Evolutionary conservation across 306 rosid species (phyloP).

Genomic region (Ceratonia siliqua): DNA sequence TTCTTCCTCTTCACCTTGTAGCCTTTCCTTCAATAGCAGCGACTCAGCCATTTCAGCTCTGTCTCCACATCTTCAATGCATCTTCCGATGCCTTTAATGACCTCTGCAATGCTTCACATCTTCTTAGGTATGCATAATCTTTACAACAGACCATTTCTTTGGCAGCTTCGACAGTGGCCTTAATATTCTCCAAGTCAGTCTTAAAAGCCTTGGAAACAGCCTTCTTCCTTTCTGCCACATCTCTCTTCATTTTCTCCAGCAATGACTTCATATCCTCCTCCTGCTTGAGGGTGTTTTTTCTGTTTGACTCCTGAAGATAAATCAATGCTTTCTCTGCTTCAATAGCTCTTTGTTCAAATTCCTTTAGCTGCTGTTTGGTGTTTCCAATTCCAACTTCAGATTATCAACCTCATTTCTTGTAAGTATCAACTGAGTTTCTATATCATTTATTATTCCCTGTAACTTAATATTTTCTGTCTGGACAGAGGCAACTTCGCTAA

Average conservation of each 20-base stretch:
- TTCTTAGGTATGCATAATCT: constrained; percentile 66
- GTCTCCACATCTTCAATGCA: constrained; percentile 61
- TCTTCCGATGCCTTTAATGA: constrained; percentile 67
- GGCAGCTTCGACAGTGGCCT: constrained; percentile 68
- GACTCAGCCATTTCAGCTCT: constrained; percentile 69
- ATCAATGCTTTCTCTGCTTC: constrained; percentile 60
- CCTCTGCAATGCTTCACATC: constrained; percentile 71
- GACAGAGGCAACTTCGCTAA: constrained; percentile 52
- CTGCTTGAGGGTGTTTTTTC: constrained; percentile 46
- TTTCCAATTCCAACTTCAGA: constrained; percentile 60
- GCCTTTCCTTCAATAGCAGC: constrained; percentile 56
- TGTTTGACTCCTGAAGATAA: constrained; percentile 57
- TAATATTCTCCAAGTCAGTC: constrained; percentile 63
- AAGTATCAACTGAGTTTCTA: constrained; percentile 60
- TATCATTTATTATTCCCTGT: constrained; percentile 50
- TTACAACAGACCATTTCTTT: constrained; percentile 51
- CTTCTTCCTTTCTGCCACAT: constrained; percentile 53
- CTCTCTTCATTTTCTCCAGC: constrained; percentile 67
- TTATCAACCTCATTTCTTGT: constrained; percentile 51
- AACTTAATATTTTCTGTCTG: constrained; percentile 64
- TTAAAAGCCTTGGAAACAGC: constrained; percentile 61
- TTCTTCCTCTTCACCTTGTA: constrained; percentile 41
- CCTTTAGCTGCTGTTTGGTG: constrained; percentile 44
- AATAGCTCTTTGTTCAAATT: constrained; percentile 54
- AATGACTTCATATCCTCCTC: constrained; percentile 67